Base-by-base conservation (phyloP, 768 basidiomycete genomes). In the Pisolithus sp. region DNA sequence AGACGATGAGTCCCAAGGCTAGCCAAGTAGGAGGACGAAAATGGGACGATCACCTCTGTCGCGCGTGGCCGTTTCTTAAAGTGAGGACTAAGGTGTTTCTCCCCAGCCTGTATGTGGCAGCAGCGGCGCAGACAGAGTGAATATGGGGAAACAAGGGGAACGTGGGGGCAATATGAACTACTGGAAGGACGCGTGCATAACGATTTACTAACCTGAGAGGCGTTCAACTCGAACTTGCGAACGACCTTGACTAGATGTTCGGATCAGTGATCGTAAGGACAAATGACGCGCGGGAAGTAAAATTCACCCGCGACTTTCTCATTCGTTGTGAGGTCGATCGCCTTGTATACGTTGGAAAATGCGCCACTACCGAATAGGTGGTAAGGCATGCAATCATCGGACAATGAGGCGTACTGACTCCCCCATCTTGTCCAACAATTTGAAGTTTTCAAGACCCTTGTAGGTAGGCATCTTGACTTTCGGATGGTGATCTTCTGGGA, bases 281-380 rank as follows among this genome's bases (percentile, higher is more conserved):
- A 31, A 42, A 31, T 31, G 39, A 41, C 5, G 18, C 30, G 56
- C 51, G 7, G 34, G 20, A 12, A 31, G 10, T 13, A 12, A 50
- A 21, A 76, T 78, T 59, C 66, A 86, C 93, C 86, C 57, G 94
- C 94, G 41, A 93, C 86, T 67, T 83, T 86, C 62, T 83, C 78
- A 39, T 84, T 83, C 10, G 83, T 85, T 36, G 76, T 72, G 45
- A 81, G 75, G 65, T 97, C 89, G 50, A 86, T 60, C 13, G 93
- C 95, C 66, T 89, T 90, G 78, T 95, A 99, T 8, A 99, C 95
- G 64, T 96, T 92, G n/a, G 94, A 97, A 68, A 99, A 99, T 40
- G 95, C 95, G 53, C 95, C 95, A 61, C 85, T 90, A 61, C 62
- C 30, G 53, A 68, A 51, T 37, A 53, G 49, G 39, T 38, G 40